Evolutionary conservation across 2,329 filamentous ascomycete genomes (phyloP).

Genomic region (Eurotiales sp.): DNA sequence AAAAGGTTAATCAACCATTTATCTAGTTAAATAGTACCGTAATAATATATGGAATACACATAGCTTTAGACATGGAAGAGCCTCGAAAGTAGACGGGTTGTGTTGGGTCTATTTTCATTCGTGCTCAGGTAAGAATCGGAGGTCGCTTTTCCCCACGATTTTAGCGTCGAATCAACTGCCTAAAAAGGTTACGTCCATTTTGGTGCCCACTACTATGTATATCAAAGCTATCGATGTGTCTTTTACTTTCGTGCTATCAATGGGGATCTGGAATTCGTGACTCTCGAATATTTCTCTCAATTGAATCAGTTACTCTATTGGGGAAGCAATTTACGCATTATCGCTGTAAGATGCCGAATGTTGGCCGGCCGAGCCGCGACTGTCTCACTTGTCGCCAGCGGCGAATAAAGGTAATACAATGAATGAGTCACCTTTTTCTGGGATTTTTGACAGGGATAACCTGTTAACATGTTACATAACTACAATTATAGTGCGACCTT

Average conservation of each 20-base stretch:
- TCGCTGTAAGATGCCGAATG: neutral
- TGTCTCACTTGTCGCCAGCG: neutral
- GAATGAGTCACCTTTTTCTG: neutral
- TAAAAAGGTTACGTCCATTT: neutral
- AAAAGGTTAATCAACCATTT: neutral
- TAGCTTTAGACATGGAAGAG: neutral
- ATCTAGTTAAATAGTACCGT: neutral
- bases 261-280: neutral
- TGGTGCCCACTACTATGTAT: neutral
- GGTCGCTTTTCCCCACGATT: neutral
- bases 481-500: neutral
- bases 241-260: neutral
- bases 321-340: neutral
- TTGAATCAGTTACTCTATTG: neutral
- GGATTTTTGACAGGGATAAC: neutral
- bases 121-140: neutral
- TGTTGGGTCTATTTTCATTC: neutral
- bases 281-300: neutral
- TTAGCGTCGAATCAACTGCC: neutral
- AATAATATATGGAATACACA: neutral
- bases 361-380: conserved; percentile 3
- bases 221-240: neutral
- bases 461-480: neutral
- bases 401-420: neutral
- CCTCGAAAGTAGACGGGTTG: neutral